Base-by-base conservation (phyloP, 2,329 filamentous ascomycete genomes). In the Moelleriella libera region DNA sequence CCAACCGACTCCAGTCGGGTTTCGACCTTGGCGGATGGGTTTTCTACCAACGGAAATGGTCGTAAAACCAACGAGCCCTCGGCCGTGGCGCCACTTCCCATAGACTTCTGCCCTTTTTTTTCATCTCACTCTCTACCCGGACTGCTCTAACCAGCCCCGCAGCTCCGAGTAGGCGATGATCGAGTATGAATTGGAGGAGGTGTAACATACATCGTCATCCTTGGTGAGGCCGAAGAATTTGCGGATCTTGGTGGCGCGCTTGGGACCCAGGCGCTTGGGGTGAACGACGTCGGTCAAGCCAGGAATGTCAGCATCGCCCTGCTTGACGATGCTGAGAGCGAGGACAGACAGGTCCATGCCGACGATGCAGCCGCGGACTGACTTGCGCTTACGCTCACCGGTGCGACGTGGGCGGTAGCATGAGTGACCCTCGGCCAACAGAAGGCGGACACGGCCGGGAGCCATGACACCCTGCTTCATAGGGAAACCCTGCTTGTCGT, bases 401-500 rank as follows among this genome's bases (percentile, higher is more conserved):
- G 84, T 86, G 70, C 92, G 89, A 75, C 92, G 90, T 69, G 90
- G 82, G 68, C 92, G 90, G 84, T 97, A 98, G 87, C 92, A 98
- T 63, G 88, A 92, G 86, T 97, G 92, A 71, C 92, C 92, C 49
- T 94, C 88, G 68, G 84, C 69, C 68, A 98, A 88, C 65, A 98
- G 85, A 60, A 98, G 88, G 62, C 87, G 85, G 75, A 96, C 92
- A 92, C 92, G 92, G 71, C 87, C 92, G 64, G 92, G 89, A 73
- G 94, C 86, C 81, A 98, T 90, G 71, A 94, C 86, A 80, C 92
- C 92, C 84, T 98, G 94, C 88, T 98, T 98, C 92, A 98, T 98
- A 63, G 92, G 92, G 83, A 98, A 98, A 78, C 92, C 92, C 81
- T 98, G 94, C 88, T 98, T 98, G 86, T 98, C 92, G 85, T 98